Evolutionary conservation across 495 filamentous ascomycete species (phyloP).

Genomic region (Aspergillus nanangensis): DNA sequence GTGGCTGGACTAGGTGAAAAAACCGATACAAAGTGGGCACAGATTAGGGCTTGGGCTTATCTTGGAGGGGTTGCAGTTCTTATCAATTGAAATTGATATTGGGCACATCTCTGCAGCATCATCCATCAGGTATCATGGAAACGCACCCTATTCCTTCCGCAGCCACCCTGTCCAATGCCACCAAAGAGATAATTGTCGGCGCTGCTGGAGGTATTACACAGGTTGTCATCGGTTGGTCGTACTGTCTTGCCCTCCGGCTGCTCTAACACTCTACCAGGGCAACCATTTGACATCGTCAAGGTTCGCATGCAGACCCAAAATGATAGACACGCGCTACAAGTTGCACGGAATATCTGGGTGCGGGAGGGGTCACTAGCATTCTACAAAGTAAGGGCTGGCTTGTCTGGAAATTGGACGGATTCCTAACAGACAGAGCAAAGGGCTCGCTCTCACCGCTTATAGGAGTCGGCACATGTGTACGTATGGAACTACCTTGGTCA

Average conservation of each 20-base stretch:
- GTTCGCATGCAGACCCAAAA: conserved; percentile 74
- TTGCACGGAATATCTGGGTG: conserved; percentile 65
- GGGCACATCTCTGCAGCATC: no score
- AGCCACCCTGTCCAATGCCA: no score
- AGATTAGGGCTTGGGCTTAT: no score
- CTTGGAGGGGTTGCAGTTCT: no score
- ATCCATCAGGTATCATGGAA: no score
- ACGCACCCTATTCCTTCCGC: no score
- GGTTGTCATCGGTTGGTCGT: conserved; percentile 60
- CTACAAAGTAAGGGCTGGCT: conserved; percentile 58
- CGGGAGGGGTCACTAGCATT: no score
- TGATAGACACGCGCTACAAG: conserved; percentile 62
- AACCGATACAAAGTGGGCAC: no score
- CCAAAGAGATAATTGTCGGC: conserved; percentile 76
- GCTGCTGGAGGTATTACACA: conserved; percentile 80
- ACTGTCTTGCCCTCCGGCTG: not conserved
- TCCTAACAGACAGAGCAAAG: conserved; percentile 1
- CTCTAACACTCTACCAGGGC: conserved; percentile 48
- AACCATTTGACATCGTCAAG: conserved; percentile 88
- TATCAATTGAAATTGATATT: no score
- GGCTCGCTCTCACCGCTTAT: conserved; percentile 78
- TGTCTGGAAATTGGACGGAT: not conserved
- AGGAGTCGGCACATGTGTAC: conserved; percentile 81
- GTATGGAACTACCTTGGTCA: not conserved
- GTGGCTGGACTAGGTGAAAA: no score